phyloP scores from a whole-genome alignment of 306 rosid species.

The Gastrolobium villosum region DNA sequence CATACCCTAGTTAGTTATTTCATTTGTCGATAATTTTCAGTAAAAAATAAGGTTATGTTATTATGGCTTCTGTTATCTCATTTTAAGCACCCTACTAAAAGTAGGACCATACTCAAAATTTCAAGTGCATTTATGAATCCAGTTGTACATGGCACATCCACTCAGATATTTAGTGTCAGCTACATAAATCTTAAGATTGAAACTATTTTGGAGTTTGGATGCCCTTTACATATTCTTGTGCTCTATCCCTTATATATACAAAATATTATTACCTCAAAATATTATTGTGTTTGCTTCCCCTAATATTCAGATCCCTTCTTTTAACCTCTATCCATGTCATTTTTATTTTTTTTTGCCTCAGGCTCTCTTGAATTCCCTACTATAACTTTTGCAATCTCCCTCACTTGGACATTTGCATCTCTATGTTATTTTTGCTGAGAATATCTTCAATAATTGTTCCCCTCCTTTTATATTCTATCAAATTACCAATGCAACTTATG shows the following conservation, averaged over 20 bases:
- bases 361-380: no score
- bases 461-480: constrained; percentile 10
- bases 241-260: no score
- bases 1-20: neutral
- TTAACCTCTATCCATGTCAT: no score
- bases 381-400: neutral
- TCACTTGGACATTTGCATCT: neutral
- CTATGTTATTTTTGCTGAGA: neutral
- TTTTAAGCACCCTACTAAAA: neutral
- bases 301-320: neutral
- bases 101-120: neutral
- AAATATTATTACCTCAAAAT: no score
- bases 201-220: neutral
- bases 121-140: neutral
- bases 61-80: neutral
- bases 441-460: neutral
- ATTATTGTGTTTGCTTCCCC: no score
- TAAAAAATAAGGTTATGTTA: neutral
- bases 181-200: neutral
- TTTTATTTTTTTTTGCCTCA: no score
- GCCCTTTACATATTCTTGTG: neutral
- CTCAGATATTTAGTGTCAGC: neutral
- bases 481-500: neutral
- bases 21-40: constrained; percentile 21
- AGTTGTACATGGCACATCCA: neutral